These are phyloP conservation scores for Starmerella asiatica DNA, from an alignment of 805 yeast genomes.

Conservation along the genomic window DNA sequence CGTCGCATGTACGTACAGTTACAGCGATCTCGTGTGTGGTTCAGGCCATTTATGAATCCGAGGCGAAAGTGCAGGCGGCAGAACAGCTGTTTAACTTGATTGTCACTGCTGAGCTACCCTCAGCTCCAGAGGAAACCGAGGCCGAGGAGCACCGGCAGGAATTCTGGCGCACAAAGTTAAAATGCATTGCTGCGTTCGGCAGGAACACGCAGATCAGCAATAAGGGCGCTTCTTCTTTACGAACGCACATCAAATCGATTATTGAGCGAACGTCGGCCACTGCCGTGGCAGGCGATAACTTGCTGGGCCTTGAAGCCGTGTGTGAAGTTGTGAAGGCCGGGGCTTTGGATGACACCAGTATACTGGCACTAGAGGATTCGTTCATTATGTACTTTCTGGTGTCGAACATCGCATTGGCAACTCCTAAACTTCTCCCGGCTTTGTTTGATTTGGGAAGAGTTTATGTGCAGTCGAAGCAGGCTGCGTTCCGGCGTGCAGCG, in stretches of 20 bases:
- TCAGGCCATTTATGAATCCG: conserved; percentile 19
- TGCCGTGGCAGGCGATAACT: conserved; percentile 33
- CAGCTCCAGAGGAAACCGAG: conserved; percentile 7
- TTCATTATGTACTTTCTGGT: conserved; percentile 32
- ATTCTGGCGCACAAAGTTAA: conserved; percentile 40
- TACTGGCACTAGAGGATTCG: conserved; percentile 42
- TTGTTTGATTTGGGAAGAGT: conserved; percentile 24
- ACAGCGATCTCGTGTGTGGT: conserved; percentile 25
- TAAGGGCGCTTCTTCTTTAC: conserved; percentile 20
- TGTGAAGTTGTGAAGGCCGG: conserved; percentile 53
- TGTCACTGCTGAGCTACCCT: conserved; percentile 3
- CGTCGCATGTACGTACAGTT: conserved; percentile 26
- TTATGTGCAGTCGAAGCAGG: conserved; percentile 18
- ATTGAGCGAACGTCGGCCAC: conserved; percentile 18
- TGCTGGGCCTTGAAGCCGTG: conserved; percentile 47
- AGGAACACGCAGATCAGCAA: conserved; percentile 41
- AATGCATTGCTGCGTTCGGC: conserved; percentile 57
- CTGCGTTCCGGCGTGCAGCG: conserved; percentile 1
- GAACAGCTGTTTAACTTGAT: conserved; percentile 8
- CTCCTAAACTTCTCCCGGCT: conserved; percentile 17
- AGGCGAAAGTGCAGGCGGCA: conserved; percentile 24
- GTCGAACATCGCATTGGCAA: conserved; percentile 25
- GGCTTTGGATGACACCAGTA: conserved; percentile 39
- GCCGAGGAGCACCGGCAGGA: conserved; percentile 19
- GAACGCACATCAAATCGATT: not conserved